phyloP scores from a whole-genome alignment of 1,139 yeast genomes.

The Candida sojae region DNA sequence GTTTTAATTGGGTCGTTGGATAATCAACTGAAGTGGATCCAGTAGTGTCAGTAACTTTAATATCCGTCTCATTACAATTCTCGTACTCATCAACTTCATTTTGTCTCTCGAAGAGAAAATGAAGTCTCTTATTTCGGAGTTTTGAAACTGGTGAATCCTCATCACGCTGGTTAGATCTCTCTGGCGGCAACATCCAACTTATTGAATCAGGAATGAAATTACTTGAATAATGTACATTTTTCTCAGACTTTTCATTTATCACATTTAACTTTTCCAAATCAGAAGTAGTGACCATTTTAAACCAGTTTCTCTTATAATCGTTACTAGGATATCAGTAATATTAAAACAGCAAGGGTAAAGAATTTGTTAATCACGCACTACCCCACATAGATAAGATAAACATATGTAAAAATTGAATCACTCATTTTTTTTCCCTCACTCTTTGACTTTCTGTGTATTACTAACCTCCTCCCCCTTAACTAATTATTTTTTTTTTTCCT shows the following conservation, averaged over 20 bases:
- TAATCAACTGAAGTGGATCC: slow-evolving; percentile 7
- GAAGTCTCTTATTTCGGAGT: slow-evolving; percentile 11
- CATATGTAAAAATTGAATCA: background rate
- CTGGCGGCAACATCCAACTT: slow-evolving; percentile 10
- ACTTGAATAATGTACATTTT: background rate
- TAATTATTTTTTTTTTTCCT: slow-evolving; percentile 3
- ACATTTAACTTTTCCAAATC: slow-evolving; percentile 10
- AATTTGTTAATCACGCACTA: background rate
- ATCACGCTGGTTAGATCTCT: background rate
- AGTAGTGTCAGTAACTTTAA: background rate
- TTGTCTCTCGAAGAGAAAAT: slow-evolving; percentile 7
- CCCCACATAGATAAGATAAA: slow-evolving; percentile 2
- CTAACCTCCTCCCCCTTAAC: background rate
- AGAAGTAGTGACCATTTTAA: slow-evolving; percentile 13
- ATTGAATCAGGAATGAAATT: slow-evolving; percentile 8
- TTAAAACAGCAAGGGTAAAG: background rate
- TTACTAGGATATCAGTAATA: background rate
- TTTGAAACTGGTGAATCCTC: slow-evolving; percentile 1
- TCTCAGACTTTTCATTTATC: slow-evolving; percentile 7
- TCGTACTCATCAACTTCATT: background rate
- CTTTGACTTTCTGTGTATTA: background rate
- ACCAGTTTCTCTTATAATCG: too few species aligned
- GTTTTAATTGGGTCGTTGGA: slow-evolving; percentile 11
- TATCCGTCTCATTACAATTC: background rate
- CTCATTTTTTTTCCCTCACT: background rate